Conservation (phyloP, 257 asterid genomes). For the Agastache rugosa region DNA sequence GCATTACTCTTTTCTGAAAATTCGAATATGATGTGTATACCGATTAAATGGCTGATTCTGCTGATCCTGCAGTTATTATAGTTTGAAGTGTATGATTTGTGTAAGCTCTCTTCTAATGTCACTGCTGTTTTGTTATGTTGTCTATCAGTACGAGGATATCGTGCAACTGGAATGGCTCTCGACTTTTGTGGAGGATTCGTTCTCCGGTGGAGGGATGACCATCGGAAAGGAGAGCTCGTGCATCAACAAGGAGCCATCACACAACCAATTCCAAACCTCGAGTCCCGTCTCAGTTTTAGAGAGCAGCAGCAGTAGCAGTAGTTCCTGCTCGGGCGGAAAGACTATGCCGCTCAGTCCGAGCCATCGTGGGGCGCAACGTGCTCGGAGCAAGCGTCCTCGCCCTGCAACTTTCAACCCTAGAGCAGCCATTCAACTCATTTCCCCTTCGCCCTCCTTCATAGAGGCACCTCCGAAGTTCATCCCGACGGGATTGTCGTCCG, state of each 20-base stretch:
- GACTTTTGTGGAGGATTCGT: slow-evolving; percentile 83
- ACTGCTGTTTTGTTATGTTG: slow-evolving; percentile 3
- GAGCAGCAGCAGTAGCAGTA: slow-evolving; percentile 81
- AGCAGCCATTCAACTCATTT: slow-evolving; percentile 54
- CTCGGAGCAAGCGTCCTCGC: slow-evolving; percentile 93
- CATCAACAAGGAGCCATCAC: slow-evolving; percentile 47
- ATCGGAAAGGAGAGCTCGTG: slow-evolving; percentile 53
- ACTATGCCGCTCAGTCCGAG: slow-evolving; percentile 49
- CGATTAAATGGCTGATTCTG: neutral
- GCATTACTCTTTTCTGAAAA: neutral
- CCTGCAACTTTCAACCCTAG: slow-evolving; percentile 73
- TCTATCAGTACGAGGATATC: slow-evolving; percentile 75
- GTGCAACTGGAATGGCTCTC: slow-evolving; percentile 79
- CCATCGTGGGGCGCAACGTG: slow-evolving; percentile 78
- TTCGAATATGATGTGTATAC: neutral
- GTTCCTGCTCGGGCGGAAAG: slow-evolving; percentile 58
- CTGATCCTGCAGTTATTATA: neutral
- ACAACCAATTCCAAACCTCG: slow-evolving; percentile 60
- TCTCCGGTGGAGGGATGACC: slow-evolving; percentile 72
- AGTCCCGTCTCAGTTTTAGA: slow-evolving; percentile 88
- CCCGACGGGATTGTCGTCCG: slow-evolving; percentile 41
- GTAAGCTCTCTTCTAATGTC: slow-evolving; percentile 10
- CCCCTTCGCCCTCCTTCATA: slow-evolving; percentile 41
- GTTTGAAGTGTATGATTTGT: neutral
- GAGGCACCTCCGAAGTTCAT: slow-evolving; percentile 48